These are phyloP conservation scores for Sapria himalayana DNA, from an alignment of 345 rosid genomes.

Conservation along the genomic window DNA sequence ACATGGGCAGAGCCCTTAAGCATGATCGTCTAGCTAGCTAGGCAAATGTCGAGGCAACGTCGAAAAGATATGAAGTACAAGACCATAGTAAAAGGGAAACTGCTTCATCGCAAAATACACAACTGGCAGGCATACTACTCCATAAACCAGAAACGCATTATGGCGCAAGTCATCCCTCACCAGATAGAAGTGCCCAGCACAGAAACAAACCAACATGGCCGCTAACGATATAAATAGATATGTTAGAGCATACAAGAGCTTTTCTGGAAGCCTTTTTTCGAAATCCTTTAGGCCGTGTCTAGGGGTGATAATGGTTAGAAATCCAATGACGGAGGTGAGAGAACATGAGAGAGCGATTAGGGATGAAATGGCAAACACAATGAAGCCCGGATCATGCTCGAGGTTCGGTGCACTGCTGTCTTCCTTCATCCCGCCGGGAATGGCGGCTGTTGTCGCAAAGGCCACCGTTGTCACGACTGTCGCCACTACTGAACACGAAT, in stretches of 20 bases:
- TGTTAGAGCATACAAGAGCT: slow-evolving; percentile 19
- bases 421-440: slow-evolving; percentile 16
- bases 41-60: slow-evolving; percentile 27
- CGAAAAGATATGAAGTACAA: slow-evolving; percentile 17
- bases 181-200: slow-evolving; percentile 34
- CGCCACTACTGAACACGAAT: slow-evolving; percentile 35
- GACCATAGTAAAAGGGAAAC: slow-evolving; percentile 27
- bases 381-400: slow-evolving; percentile 14
- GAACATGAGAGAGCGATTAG: slow-evolving; percentile 23
- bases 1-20: too few relatives aligned
- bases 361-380: slow-evolving; percentile 19
- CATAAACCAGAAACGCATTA: slow-evolving; percentile 23
- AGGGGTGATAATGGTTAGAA: slow-evolving; percentile 24
- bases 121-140: slow-evolving; percentile 26
- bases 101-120: slow-evolving; percentile 23
- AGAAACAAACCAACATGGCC: slow-evolving; percentile 21
- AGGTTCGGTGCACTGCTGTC: slow-evolving; percentile 14
- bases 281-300: slow-evolving; percentile 22
- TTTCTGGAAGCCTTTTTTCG: slow-evolving; percentile 12
- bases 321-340: slow-evolving; percentile 14
- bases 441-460: slow-evolving; percentile 23
- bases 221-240: slow-evolving; percentile 23
- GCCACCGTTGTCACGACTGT: slow-evolving; percentile 37
- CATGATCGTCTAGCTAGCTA: too few relatives aligned
- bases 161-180: slow-evolving; percentile 16